Evolutionary conservation across 495 filamentous ascomycete species (phyloP), one percentile per base, ranked within the genome.

Genomic region (Neurospora hispaniola): DNA sequence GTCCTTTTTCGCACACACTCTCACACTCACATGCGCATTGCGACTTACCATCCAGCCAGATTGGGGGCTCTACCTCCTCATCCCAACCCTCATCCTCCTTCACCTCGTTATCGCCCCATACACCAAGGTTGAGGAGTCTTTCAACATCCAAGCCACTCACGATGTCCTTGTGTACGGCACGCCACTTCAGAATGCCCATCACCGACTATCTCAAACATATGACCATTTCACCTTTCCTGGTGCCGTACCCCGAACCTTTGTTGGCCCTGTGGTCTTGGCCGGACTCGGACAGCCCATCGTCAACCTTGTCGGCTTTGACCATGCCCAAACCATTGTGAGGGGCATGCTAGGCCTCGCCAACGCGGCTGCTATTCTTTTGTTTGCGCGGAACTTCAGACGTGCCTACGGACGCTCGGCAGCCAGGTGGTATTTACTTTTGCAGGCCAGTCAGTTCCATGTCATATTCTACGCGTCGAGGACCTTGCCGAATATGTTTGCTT

Each of bases 81-180:
- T 97, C 72, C 91, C 92, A 2, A 74, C 80, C 3, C 79, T 93
- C 43, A 88, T 97, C 75, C 78, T 94, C 23, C 69, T 93, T 38
- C 95, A 99, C 80, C 88, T 97, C 69, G 73, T 89, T 71, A 81
- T 88, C 10, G 90, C 96, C 18, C 96, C 96, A 1, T 98, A 96
- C 84, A 98, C 96, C 69, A 99, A 99, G 81, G 96, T 99, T 71
- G 96, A 99, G 79, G 96, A 99, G 83, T 98, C 94, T 0, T 99
- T 99, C 87, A 97, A 97, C 76, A 89, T 98, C 70, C 96, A 99
- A 79, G 96, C 96, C 0, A 90, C 90, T 7, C 96, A 98, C 81
- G 96, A 99, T 78, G 91, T 98, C 42, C 78, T 96, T 18, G 87
- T 85, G 4, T 94, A 94, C 81, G 93, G 94, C 2, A 88, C 94